Base-by-base conservation (phyloP, 345 rosid species). In the Abelmoschus esculentus region DNA sequence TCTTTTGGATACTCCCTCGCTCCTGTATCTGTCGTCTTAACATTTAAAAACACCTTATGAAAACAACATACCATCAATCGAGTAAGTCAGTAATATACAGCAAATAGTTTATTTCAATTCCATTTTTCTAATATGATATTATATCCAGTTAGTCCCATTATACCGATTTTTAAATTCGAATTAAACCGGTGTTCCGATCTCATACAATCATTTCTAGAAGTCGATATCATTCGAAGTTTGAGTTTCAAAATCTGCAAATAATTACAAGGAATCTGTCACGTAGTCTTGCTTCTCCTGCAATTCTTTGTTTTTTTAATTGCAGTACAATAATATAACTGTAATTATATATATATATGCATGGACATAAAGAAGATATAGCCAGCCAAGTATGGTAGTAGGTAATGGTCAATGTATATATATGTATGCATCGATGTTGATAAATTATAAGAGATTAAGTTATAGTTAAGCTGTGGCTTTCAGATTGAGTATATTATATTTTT, bases 381-480 rank as follows among this genome's bases (percentile, higher is more conserved):
- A 26, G 9, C 31, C 8, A 29, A 58, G 36, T 3, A 68, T 73
- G 80, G 79, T 80, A 77, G 82, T 74, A 76, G 80, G 80, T 73
- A 63, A 70, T 55, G 67, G 77, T 81, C 80, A 63, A 47, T 60
- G 5, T 19, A 22, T 69, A 7, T n/a, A 15, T 18, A 6, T 50
- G 19, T 36, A 28, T 54, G 40, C 59, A 19, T 54, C 19, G 59
- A 19, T 54, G 59, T 9, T 54, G 31, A 19, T 19, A 54, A 54
- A 19, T 54, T 19, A 2, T 0, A 60, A 10, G 1, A 2, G 9
- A 5, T 12, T 29, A 13, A 19, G 63, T 66, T 76, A 55, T 66
- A 52, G 91, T 78, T 80, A 83, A 61, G 73, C 78, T 61, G 67
- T 83, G 19, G 76, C 64, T 84, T 83, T 84, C 87, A 77, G 64